Evolutionary conservation across 441 rosid genomes (phyloP).

Genomic region (Gossypium laxum): DNA sequence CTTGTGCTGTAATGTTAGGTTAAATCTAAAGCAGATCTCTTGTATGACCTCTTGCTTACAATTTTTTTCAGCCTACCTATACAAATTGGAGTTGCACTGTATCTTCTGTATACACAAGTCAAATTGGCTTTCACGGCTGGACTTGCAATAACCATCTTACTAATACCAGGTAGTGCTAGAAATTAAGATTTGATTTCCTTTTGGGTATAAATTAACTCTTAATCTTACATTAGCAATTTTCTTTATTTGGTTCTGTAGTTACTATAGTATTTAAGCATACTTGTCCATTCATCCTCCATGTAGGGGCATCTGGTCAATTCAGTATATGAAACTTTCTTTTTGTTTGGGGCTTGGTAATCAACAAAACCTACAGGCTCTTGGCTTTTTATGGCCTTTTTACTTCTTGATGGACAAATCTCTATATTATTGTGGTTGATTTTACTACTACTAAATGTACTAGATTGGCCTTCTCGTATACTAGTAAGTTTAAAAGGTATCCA

Average conservation of each 20-base stretch:
- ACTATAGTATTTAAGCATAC: background rate
- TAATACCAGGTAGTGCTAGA: constrained; percentile 61
- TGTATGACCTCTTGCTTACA: constrained; percentile 1
- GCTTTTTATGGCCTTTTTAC: background rate
- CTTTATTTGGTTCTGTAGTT: background rate
- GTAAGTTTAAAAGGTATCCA: background rate
- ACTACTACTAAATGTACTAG: background rate
- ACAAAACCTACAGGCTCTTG: background rate
- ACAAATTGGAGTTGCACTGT: constrained; percentile 87
- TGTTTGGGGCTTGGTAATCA: background rate
- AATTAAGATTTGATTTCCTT: constrained; percentile 11
- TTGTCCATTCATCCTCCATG: background rate
- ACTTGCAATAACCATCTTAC: constrained; percentile 61
- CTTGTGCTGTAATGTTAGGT: background rate
- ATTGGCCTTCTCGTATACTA: background rate
- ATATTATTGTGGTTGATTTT: background rate
- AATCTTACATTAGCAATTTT: constrained; percentile 5
- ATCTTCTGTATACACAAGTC: constrained; percentile 81
- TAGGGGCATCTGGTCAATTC: background rate
- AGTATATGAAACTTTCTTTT: background rate
- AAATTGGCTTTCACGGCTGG: constrained; percentile 81
- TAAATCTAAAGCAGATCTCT: background rate
- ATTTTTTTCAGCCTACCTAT: constrained; percentile 71
- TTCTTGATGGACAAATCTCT: background rate
- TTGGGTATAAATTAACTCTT: background rate